Percentiles rank a stretch among this genome's conserved stretches.
phyloP scores from a whole-genome alignment of 768 basidiomycete genomes.

The Dacryopinax primogenitus region DNA sequence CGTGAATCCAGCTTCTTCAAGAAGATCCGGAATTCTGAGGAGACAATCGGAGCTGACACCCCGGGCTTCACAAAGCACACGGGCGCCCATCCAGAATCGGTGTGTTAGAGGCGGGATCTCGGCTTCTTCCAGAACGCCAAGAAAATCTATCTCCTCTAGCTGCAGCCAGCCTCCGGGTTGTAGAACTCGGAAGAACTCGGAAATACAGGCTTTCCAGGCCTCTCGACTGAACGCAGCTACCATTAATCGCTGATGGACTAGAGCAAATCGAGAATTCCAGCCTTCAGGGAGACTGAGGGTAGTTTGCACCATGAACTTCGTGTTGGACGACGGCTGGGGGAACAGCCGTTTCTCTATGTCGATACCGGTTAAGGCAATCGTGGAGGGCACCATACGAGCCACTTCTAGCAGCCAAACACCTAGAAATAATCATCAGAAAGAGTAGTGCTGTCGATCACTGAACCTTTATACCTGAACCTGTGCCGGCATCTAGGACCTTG shows the following conservation, averaged over 20 bases:
- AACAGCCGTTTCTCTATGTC: slow-evolving; percentile 18
- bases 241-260: slow-evolving; percentile 16
- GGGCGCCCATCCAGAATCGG: neutral
- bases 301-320: slow-evolving; percentile 17
- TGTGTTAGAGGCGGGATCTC: neutral
- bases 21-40: neutral
- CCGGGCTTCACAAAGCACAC: neutral
- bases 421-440: neutral
- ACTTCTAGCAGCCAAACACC: slow-evolving; percentile 18
- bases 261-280: slow-evolving; percentile 10
- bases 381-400: neutral
- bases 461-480: neutral
- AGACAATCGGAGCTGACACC: slow-evolving; percentile 6
- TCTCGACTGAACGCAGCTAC: slow-evolving; percentile 2
- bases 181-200: slow-evolving; percentile 11
- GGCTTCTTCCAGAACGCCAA: neutral
- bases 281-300: slow-evolving; percentile 15
- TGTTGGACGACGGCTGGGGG: slow-evolving; percentile 15
- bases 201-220: slow-evolving; percentile 9
- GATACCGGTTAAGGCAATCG: slow-evolving; percentile 12
- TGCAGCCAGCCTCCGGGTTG: slow-evolving; percentile 25
- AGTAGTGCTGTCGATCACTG: neutral
- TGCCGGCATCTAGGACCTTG: neutral
- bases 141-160: slow-evolving; percentile 21
- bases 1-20: neutral